phyloP scores from a whole-genome alignment of 345 rosid genomes.

The Excoecaria agallocha region DNA sequence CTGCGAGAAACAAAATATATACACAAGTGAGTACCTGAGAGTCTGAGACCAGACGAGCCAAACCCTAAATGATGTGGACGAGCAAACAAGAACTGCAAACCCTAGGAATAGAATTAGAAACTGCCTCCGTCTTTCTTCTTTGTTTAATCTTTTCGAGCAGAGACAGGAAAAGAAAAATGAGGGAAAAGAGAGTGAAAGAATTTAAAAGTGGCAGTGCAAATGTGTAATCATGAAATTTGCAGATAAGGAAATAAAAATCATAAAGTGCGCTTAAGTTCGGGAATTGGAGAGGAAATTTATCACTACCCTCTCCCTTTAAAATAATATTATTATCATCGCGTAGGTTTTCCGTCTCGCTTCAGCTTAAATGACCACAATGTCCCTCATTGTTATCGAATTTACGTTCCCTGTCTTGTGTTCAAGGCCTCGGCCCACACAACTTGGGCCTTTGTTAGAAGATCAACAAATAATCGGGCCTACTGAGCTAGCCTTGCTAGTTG shows the following conservation, averaged over 20 bases:
- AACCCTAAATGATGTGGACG: slow-evolving; percentile 23
- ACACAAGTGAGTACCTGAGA: slow-evolving; percentile 11
- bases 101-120: slow-evolving; percentile 18
- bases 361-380: no score
- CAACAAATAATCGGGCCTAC: no score
- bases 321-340: no score
- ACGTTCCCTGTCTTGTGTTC: no score
- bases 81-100: slow-evolving; percentile 15
- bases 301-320: no score
- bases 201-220: no score
- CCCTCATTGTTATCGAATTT: no score
- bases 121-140: neutral
- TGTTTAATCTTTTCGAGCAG: no score
- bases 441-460: no score
- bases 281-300: slow-evolving; percentile 48
- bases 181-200: neutral
- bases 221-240: neutral
- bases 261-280: neutral
- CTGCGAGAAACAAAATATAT: neutral
- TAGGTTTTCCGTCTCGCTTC: no score
- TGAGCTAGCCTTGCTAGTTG: no score
- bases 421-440: no score
- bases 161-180: neutral
- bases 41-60: neutral
- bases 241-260: neutral